A percentile compares a stretch with the other conserved stretches of the same genome.
phyloP scores from a whole-genome alignment of 2,329 filamentous ascomycete species.

The Pezicula carpinea region DNA sequence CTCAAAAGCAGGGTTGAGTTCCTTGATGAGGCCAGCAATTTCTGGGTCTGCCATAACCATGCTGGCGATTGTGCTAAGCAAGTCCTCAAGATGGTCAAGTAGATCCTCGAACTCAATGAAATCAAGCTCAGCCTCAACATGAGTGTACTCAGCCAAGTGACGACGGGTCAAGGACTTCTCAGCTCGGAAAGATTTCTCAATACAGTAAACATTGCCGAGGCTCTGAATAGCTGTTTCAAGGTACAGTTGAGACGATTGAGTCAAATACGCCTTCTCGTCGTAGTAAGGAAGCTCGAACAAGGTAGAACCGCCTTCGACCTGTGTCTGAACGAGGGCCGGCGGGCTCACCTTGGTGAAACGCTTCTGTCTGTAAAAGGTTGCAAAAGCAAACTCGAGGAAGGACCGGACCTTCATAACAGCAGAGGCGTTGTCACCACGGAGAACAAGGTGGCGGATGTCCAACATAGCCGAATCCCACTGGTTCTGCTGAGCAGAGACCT shows the following conservation, averaged over 20 bases:
- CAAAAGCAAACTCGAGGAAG: conserved; percentile 63
- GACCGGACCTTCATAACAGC: conserved; percentile 69
- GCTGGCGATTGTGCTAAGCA: conserved; percentile 61
- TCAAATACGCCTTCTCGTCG: conserved; percentile 85
- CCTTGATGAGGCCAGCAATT: conserved; percentile 68
- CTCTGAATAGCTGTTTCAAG: conserved; percentile 90
- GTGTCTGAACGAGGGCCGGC: conserved; percentile 75
- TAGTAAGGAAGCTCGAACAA: conserved; percentile 53
- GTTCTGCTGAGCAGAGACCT: conserved; percentile 64
- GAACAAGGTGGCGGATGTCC: conserved; percentile 66
- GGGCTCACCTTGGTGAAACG: conserved; percentile 65
- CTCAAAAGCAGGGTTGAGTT: conserved; percentile 87
- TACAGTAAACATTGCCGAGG: conserved; percentile 93
- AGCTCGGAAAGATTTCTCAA: conserved; percentile 97
- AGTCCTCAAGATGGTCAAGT: conserved; percentile 77
- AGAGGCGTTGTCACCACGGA: conserved; percentile 64
- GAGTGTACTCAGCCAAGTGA: conserved; percentile 93
- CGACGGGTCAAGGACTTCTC: conserved; percentile 94
- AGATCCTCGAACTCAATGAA: conserved; percentile 92
- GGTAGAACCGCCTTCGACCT: conserved; percentile 75
- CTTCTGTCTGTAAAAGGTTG: conserved; percentile 59
- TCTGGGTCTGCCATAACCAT: conserved; percentile 68
- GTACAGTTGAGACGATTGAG: conserved; percentile 95
- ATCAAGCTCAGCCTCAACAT: conserved; percentile 94
- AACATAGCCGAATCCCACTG: conserved; percentile 39